Evolutionary conservation across 2,329 filamentous ascomycete species (phyloP), one percentile per base, ranked within the genome.

Genomic region (Camillea tinctor): DNA sequence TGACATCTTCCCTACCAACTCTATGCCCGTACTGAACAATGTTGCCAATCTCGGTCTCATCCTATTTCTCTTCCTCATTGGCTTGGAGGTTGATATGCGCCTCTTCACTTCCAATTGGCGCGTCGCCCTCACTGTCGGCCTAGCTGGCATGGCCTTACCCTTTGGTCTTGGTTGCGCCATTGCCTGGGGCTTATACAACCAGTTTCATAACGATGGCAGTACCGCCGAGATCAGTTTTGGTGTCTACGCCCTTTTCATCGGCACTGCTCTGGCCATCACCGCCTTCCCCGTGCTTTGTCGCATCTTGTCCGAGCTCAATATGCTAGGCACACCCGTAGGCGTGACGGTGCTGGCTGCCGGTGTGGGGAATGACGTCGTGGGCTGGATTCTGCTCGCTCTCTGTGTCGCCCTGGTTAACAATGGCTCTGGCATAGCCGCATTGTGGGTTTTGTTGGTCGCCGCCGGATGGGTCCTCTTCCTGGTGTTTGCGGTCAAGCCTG

Each of bases 351-450:
- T 97, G 8, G 93, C 93, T 2, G 93, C 93, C 5, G 94, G 94
- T 55, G 93, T 97, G 15, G 92, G 92, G 1, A 97, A 98, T 72
- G 94, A 98, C 71, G 92, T 95, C 17, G 86, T 90, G 3, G 91
- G 92, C 59, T 98, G 94, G 94, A 89, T 97, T 65, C 80, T 98
- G 17, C 87, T 98, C 22, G 94, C 94, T 0, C 88, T 98, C 24
- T 97, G 94, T 67, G 93, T 98, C 36, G 91, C 94, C 0, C 83
- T 98, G 23, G 93, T 97, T 69, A 98, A 98, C 71, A 92, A 93
- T 26, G 88, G 87, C 17, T 89, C 84, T 51, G 94, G 94, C 0
- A 74, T 98, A 20, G 88, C 92, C 0, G 93, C 94, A 0, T 81
- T 98, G 0, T 98, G 87, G 77, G 92, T 97, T 5, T 78, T 98